Conservation (phyloP, 2,329 filamentous ascomycete genomes). For the Emericellopsis cladophorae region DNA sequence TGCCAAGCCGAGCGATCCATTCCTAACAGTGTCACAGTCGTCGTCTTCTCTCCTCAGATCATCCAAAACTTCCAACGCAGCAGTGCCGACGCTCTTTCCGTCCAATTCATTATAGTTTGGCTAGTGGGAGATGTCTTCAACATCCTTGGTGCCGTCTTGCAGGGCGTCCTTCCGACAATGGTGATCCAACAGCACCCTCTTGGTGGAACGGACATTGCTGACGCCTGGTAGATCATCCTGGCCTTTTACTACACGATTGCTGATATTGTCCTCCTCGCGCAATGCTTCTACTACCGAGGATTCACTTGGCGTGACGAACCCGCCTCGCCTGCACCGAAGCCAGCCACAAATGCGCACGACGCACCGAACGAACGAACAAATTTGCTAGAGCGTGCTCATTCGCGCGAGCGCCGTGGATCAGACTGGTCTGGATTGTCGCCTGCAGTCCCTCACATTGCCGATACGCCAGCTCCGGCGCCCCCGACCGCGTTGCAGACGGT, state of each 20-base stretch:
- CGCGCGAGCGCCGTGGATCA: constrained; percentile 33
- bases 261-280: constrained; percentile 74
- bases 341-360: constrained; percentile 15
- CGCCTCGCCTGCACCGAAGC: constrained; percentile 23
- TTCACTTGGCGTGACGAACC: constrained; percentile 54
- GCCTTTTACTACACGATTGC: constrained; percentile 88
- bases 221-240: constrained; percentile 53
- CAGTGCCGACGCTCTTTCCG: constrained; percentile 77
- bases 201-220: constrained; percentile 5
- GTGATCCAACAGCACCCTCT: constrained; percentile 20
- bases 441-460: constrained; percentile 60
- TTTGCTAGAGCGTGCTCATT: constrained; percentile 31
- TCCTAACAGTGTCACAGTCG: constrained; percentile 34
- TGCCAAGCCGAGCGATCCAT: neutral
- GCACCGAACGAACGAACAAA: constrained; percentile 39
- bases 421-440: constrained; percentile 61
- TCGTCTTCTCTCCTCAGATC: constrained; percentile 95
- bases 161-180: constrained; percentile 91
- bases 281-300: constrained; percentile 93
- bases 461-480: constrained; percentile 29
- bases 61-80: constrained; percentile 82
- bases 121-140: constrained; percentile 92
- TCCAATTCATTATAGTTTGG: constrained; percentile 91
- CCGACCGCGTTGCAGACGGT: constrained; percentile 43
- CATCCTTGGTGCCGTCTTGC: constrained; percentile 80